Evolutionary conservation across 2,329 filamentous ascomycete genomes (phyloP), one percentile per base, ranked within the genome.

Genomic region (Hirsutella rhossiliensis): DNA sequence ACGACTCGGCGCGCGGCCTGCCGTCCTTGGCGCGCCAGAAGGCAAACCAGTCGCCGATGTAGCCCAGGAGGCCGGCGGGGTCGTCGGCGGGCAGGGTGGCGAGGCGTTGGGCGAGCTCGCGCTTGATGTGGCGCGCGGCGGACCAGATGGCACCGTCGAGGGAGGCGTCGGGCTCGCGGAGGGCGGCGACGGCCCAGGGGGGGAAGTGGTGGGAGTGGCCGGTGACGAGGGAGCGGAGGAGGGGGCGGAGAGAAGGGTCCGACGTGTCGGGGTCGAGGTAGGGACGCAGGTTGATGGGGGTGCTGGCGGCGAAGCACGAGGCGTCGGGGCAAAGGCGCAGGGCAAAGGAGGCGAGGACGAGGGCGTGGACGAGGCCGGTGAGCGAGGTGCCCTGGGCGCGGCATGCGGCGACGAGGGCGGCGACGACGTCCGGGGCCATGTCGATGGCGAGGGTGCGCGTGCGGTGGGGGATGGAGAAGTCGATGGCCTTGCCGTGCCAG

Each of bases 361-460:
- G 57, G 3, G 62, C 66, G 30, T 76, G 68, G 1, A 77, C 42
- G 8, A 78, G 59, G 0, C 63, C 63, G 0, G 73, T 77, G 7
- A 78, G 52, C 3, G 71, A 73, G 13, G 64, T 59, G 3, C 54
- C 52, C 39, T 70, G 63, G 12, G 52, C 50, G 15, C 71, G 61
- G 45, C 69, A 70, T 2, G 56, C 61, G 0, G 54, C 43, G 7
- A 75, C 52, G 1, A 75, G 50, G 1, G 40, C 46, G 2, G 48
- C 23, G 0, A 66, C 52, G 5, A 50, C 52, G 2, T 44, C 43
- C 5, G 60, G 38, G 0, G 60, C 37, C 31, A 74, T 44, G 18
- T 60, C 52, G 38, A 75, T 38, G 1, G 64, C 53, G 3, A 54
- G 62, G 36, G 71, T 49, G 11, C 59, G 54, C 8, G 67, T 62